Evolutionary conservation across 495 filamentous ascomycete species (phyloP), one percentile per base, ranked within the genome.

Genomic region (Aspergillus sclerotioniger): DNA sequence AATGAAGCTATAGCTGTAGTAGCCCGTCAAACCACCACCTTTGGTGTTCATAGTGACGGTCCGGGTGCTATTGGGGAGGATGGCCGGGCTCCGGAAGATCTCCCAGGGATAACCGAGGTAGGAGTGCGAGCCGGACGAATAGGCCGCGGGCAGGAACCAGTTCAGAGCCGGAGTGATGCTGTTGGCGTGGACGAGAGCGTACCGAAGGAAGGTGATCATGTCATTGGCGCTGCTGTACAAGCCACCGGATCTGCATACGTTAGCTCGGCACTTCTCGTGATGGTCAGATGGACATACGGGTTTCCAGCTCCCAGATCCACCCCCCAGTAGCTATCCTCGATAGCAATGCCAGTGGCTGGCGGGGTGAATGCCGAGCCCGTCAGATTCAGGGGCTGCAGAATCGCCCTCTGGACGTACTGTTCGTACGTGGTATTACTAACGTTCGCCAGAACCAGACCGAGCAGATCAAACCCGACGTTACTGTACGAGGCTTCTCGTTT

Each of bases 91-190:
- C 17, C 44, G 44, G 44, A 47, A 47, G 44, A 47, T 47, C 44
- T 47, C 44, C 44, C 44, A 47, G 21, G 44, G 44, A 17, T 47
- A 47, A 7, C 44, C 44, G 6, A 47, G 17, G 21, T 21, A 47
- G 8, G 44, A 47, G 44, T 47, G 44, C 17, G 44, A n/a, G 16
- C 44, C 44, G 17, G 44, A 20, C 17, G 44, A 47, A 17, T 47
- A 47, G 44, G 44, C 44, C 8, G 44, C 44, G 21, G 44, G 44
- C 44, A 21, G 44, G 44, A 47, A 47, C 44, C 44, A 47, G 44
- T 47, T 47, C 7, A 47, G 16, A 2, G 44, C 44, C 16, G 44
- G 44, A 12, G 44, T 47, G 17, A 47, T 21, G 21, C 8, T 20
- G 44, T 47, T 47, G 8, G 17, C n/a, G 13, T 47, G 17, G 17